These are phyloP conservation scores for Begonia peltatifolia DNA, from an alignment of 306 rosid species.

Conservation along the genomic window DNA sequence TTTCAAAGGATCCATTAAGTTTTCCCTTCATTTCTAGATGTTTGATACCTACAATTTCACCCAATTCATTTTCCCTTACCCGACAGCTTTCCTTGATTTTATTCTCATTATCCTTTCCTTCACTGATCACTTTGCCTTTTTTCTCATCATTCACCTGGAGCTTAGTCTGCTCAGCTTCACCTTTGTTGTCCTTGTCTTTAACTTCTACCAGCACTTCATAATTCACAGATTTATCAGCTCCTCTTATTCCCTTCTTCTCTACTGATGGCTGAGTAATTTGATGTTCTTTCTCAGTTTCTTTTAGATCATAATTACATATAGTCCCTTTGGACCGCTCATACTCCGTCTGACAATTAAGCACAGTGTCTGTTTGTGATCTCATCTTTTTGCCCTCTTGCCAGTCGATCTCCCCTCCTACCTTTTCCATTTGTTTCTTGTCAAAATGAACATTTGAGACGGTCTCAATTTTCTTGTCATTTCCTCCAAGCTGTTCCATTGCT, in stretches of 20 bases:
- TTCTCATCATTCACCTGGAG: conserved; percentile 21
- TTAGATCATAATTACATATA: conserved; percentile 14
- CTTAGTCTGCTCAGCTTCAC: conserved; percentile 25
- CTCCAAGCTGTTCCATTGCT: conserved; percentile 20
- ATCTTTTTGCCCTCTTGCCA: conserved; percentile 21
- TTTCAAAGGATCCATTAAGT: conserved; percentile 20
- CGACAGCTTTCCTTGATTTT: conserved; percentile 15
- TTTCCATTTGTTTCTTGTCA: too few species aligned
- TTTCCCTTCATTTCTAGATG: conserved; percentile 20
- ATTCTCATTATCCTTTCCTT: conserved; percentile 21
- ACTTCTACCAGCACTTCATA: conserved; percentile 19
- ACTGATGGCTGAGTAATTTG: conserved; percentile 14
- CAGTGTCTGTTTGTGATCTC: conserved; percentile 26
- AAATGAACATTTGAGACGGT: too few species aligned
- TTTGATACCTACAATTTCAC: conserved; percentile 15
- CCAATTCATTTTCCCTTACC: conserved; percentile 17
- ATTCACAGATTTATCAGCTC: conserved; percentile 23
- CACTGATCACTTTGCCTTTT: conserved; percentile 9
- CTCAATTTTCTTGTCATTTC: not conserved
- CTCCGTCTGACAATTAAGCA: conserved; percentile 19
- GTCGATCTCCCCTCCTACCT: not conserved
- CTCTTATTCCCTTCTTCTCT: conserved; percentile 17
- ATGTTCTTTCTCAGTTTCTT: conserved; percentile 22
- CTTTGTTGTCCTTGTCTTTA: conserved; percentile 19
- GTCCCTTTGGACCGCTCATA: conserved; percentile 25